A percentile compares a stretch with the other conserved stretches of the same genome.
These are phyloP conservation scores for Fusarium sublunatum DNA, from an alignment of 2,329 filamentous ascomycete genomes.

Conservation along the genomic window DNA sequence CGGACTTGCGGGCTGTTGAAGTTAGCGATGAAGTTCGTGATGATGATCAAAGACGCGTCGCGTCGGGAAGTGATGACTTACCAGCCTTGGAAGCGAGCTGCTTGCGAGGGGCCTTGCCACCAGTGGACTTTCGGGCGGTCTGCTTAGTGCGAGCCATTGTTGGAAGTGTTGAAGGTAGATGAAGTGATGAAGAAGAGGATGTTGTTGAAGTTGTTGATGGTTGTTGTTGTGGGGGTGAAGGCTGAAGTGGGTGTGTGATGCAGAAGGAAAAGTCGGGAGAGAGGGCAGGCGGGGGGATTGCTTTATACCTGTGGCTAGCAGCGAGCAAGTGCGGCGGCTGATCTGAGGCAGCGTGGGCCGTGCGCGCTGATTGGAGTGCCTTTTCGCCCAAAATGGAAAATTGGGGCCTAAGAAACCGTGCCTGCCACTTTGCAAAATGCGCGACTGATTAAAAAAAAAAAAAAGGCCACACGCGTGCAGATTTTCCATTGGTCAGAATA, in stretches of 20 bases:
- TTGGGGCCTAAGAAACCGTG: slow-evolving; percentile 22
- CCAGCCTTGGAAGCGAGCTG: slow-evolving; percentile 98
- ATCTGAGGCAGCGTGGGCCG: slow-evolving; percentile 49
- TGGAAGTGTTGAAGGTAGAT: slow-evolving; percentile 41
- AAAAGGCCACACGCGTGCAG: slow-evolving; percentile 36
- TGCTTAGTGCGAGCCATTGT: slow-evolving; percentile 75
- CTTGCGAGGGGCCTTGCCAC: slow-evolving; percentile 87
- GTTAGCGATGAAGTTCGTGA: slow-evolving; percentile 29
- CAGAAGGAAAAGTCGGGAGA: slow-evolving; percentile 54
- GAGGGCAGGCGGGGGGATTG: slow-evolving; percentile 57
- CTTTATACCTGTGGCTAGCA: slow-evolving; percentile 55
- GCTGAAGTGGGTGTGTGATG: slow-evolving; percentile 56
- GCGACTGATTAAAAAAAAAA: slow-evolving; percentile 30
- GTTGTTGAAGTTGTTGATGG: slow-evolving; percentile 45
- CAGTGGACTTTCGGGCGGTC: slow-evolving; percentile 79
- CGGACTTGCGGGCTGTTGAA: slow-evolving; percentile 82
- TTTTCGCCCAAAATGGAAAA: slow-evolving; percentile 41
- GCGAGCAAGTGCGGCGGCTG: slow-evolving; percentile 48
- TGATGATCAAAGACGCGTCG: slow-evolving; percentile 22
- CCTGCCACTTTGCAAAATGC: slow-evolving; percentile 34
- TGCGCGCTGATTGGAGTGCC: slow-evolving; percentile 41
- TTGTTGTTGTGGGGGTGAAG: slow-evolving; percentile 46
- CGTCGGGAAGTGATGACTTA: slow-evolving; percentile 40
- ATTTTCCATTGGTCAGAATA: slow-evolving; percentile 46
- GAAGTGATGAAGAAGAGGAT: slow-evolving; percentile 50